Evolutionary conservation across 2,329 filamentous ascomycete genomes (phyloP), one percentile per base, ranked within the genome.

Genomic region (Sporothrix euskadiensis): DNA sequence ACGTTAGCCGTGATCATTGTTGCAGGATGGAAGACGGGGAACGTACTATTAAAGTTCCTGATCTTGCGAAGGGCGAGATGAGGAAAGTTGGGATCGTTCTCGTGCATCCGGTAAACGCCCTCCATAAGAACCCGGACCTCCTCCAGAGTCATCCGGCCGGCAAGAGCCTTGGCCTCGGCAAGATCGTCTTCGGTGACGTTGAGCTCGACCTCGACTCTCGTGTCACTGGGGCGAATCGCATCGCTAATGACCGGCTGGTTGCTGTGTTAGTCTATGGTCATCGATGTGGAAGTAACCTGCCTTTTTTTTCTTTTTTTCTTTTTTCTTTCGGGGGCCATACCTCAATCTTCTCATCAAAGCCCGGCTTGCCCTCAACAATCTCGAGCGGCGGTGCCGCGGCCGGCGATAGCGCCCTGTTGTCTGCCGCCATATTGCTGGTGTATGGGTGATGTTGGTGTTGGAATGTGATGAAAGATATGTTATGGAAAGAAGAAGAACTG

Each of bases 51-150:
- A 70, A 85, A 86, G 9, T 78, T 78, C 39, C 81, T 78, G 30
- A 85, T 83, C 26, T 81, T 81, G 19, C 82, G 77, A 26, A 86
- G 78, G 30, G 85, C 80, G 3, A 79, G 75, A 32, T 80, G 79
- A 0, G 84, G 84, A 69, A 86, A 86, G 78, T 86, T 86, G 41
- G 83, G 84, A 69, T 86, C 85, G 35, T 81, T 79, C 47, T 83
- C 80, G 75, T 86, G 82, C 35, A 85, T 81, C 56, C n/a, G 32
- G 39, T 73, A 59, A 16, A 73, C 73, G 30, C 72, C 69, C 0
- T 56, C 61, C 66, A 74, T 35, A 19, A 74, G 66, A 63, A 22
- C 26, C 4, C 73, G 73, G 6, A 75, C 76, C 22, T 75, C 74
- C 9, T 73, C 73, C 7, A 74, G 54, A 10, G 47, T 70, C 76